These are phyloP conservation scores for Alternaria triticina DNA, from an alignment of 2,329 filamentous ascomycete species.

Conservation along the genomic window DNA sequence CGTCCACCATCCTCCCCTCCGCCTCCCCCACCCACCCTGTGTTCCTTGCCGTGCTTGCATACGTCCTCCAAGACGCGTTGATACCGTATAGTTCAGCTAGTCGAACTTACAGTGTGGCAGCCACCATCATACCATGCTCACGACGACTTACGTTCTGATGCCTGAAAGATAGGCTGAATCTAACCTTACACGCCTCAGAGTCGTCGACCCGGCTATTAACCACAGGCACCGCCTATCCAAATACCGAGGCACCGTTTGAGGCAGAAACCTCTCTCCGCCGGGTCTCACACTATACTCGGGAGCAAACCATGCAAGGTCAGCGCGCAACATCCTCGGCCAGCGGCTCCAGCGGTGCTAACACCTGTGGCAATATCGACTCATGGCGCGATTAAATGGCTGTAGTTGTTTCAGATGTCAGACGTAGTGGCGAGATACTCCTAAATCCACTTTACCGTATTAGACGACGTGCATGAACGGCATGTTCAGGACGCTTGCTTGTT, in stretches of 20 bases:
- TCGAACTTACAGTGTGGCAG: slow-evolving; percentile 3
- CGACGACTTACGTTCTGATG: too few relatives aligned
- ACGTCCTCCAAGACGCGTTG: neutral
- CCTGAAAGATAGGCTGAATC: slow-evolving; percentile 6
- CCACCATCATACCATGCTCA: too few relatives aligned
- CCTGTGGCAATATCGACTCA: slow-evolving; percentile 1
- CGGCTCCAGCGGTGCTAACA: neutral
- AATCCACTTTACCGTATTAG: slow-evolving; percentile 6
- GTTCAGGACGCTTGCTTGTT: slow-evolving; percentile 11
- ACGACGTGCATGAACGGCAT: slow-evolving; percentile 12
- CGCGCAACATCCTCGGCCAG: slow-evolving; percentile 5
- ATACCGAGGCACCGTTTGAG: neutral
- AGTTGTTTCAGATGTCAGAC: slow-evolving; percentile 12
- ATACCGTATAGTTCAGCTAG: neutral
- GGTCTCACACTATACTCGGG: neutral
- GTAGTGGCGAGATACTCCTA: neutral
- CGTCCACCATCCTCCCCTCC: too few relatives aligned
- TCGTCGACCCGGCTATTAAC: slow-evolving; percentile 4
- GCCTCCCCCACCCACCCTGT: too few relatives aligned
- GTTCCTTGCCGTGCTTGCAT: neutral
- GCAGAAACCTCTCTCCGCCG: neutral
- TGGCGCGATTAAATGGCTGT: neutral
- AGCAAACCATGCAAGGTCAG: neutral
- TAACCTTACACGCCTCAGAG: neutral
- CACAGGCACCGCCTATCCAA: neutral